Evolutionary conservation across 306 rosid species (phyloP).

Genomic region (Acacia melanoxylon): DNA sequence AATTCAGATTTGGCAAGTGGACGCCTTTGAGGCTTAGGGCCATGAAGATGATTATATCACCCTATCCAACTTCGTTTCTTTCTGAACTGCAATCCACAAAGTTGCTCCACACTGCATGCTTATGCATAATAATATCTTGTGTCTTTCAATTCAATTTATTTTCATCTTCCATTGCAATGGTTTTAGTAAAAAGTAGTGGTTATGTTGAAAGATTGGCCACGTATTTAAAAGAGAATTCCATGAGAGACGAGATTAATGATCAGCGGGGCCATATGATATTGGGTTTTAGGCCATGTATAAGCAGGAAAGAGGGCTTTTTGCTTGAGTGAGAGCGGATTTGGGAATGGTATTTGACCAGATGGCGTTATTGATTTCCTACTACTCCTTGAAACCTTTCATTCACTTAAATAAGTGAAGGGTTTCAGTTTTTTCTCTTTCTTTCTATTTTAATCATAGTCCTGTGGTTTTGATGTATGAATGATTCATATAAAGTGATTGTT

Average conservation of each 20-base stretch:
- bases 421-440: not conserved
- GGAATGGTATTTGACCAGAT: slow-evolving; percentile 42
- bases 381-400: slow-evolving; percentile 22
- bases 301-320: slow-evolving; percentile 31
- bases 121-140: slow-evolving; percentile 47
- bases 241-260: slow-evolving; percentile 37
- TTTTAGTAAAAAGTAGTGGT: slow-evolving; percentile 30
- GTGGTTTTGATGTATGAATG: not conserved
- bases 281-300: slow-evolving; percentile 37
- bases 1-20: slow-evolving; percentile 50
- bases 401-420: not conserved
- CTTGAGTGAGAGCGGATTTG: slow-evolving; percentile 50
- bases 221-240: slow-evolving; percentile 31
- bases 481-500: not conserved
- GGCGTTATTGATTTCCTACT: slow-evolving; percentile 36
- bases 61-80: slow-evolving; percentile 41
- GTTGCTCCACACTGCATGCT: slow-evolving; percentile 54
- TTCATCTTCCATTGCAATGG: slow-evolving; percentile 34
- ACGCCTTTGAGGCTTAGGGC: not conserved
- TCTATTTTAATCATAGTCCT: not conserved
- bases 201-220: slow-evolving; percentile 47
- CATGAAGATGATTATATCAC: not conserved
- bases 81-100: slow-evolving; percentile 47
- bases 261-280: slow-evolving; percentile 36
- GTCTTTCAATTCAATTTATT: slow-evolving; percentile 36